phyloP scores from a whole-genome alignment of 441 rosid species.

The Adansonia grandidieri region DNA sequence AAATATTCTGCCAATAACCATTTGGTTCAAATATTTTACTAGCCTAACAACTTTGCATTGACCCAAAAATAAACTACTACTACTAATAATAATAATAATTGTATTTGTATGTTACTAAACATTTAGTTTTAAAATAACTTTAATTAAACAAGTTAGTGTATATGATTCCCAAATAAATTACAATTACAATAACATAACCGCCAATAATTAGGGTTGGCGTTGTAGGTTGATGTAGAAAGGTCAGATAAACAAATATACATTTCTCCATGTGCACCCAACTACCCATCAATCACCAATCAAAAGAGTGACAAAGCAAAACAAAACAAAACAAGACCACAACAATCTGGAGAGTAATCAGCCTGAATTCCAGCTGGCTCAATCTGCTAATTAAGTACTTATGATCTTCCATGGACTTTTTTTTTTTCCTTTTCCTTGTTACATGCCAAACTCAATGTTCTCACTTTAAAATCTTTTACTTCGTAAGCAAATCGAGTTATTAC shows the following conservation, averaged over 20 bases:
- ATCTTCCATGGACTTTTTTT: neutral
- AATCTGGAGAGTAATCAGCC: neutral
- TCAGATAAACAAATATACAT: neutral
- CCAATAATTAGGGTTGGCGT: neutral
- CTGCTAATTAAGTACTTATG: neutral
- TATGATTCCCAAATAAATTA: neutral
- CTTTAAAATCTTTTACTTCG: neutral
- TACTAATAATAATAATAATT: too few relatives aligned
- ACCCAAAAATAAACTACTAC: neutral
- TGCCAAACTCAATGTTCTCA: neutral
- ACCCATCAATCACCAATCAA: constrained; percentile 7
- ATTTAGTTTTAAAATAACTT: neutral
- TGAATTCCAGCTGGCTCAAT: constrained; percentile 14
- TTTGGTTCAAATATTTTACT: neutral
- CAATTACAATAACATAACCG: neutral
- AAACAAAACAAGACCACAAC: neutral
- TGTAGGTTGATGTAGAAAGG: neutral
- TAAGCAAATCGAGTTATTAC: neutral
- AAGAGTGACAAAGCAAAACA: too few relatives aligned
- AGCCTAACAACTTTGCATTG: neutral
- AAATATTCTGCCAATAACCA: neutral
- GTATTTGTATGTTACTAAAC: neutral
- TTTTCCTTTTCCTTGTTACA: neutral
- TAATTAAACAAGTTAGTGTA: neutral
- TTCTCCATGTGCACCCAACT: neutral